Evolutionary conservation across 2,329 filamentous ascomycete genomes (phyloP).

Genomic region (Aspergillus sojae): DNA sequence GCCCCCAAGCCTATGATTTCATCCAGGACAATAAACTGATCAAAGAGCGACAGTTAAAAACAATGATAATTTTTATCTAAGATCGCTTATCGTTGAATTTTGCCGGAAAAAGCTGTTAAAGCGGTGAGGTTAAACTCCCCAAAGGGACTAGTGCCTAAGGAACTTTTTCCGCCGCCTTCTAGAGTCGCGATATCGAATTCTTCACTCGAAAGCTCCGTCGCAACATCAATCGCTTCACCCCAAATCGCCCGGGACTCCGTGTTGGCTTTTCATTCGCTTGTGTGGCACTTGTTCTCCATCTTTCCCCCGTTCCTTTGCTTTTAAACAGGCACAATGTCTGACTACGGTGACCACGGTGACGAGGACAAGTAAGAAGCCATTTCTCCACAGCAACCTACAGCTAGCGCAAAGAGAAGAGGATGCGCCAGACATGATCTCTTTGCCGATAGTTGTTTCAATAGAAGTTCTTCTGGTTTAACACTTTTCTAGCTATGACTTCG

Average conservation of each 20-base stretch:
- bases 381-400: slow-evolving; percentile 18
- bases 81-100: slow-evolving; percentile 28
- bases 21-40: slow-evolving; percentile 2
- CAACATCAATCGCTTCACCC: slow-evolving; percentile 19
- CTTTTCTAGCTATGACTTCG: slow-evolving; percentile 49
- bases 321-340: slow-evolving; percentile 62
- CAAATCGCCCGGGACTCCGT: slow-evolving; percentile 14
- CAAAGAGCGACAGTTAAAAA: slow-evolving; percentile 3
- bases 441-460: not conserved
- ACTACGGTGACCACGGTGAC: slow-evolving; percentile 69
- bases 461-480: slow-evolving; percentile 29
- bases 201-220: slow-evolving; percentile 20
- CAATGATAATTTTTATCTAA: slow-evolving; percentile 6
- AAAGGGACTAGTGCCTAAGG: slow-evolving; percentile 31
- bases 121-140: slow-evolving; percentile 32
- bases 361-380: slow-evolving; percentile 56
- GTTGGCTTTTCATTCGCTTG: slow-evolving; percentile 15
- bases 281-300: slow-evolving; percentile 13
- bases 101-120: slow-evolving; percentile 26
- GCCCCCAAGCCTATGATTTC: slow-evolving; percentile 5
- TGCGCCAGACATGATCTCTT: not conserved
- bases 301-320: slow-evolving; percentile 17
- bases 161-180: slow-evolving; percentile 42
- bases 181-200: slow-evolving; percentile 27
- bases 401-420: slow-evolving; percentile 12